These are phyloP conservation scores for Turritis glabra DNA, from an alignment of 345 rosid genomes.

Conservation along the genomic window DNA sequence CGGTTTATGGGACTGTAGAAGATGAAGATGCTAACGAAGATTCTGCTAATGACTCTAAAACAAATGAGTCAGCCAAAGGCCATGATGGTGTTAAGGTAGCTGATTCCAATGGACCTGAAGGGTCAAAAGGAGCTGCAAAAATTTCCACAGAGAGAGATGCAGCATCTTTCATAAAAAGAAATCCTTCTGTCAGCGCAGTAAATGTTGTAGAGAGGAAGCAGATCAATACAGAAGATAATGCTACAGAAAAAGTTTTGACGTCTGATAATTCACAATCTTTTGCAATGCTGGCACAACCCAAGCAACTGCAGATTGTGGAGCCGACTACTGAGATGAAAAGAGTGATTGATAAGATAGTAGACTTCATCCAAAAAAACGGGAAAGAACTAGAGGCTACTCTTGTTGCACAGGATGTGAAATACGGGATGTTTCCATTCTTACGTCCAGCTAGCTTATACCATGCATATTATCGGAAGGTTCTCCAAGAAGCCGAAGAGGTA, in stretches of 20 bases:
- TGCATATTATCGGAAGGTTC: conserved; percentile 66
- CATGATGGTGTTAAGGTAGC: conserved; percentile 34
- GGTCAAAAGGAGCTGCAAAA: conserved; percentile 35
- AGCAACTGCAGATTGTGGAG: conserved; percentile 61
- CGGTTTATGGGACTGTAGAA: conserved; percentile 76
- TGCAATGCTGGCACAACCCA: conserved; percentile 35
- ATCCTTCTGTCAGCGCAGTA: conserved; percentile 47
- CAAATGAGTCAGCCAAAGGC: conserved; percentile 37
- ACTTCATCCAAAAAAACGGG: conserved; percentile 84
- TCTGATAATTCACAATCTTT: conserved; percentile 46
- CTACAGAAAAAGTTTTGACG: conserved; percentile 27
- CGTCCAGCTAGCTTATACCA: conserved; percentile 64
- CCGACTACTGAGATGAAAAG: conserved; percentile 88
- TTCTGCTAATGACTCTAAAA: conserved; percentile 35
- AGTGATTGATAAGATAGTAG: conserved; percentile 86
- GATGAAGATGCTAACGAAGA: conserved; percentile 68
- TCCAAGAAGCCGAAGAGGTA: conserved; percentile 78
- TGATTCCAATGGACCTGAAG: conserved; percentile 45
- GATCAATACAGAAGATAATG: conserved; percentile 46
- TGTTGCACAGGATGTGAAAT: conserved; percentile 73
- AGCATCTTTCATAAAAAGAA: conserved; percentile 50
- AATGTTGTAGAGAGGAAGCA: conserved; percentile 50
- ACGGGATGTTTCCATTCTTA: conserved; percentile 90
- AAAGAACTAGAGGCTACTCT: conserved; percentile 81
- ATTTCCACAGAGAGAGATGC: conserved; percentile 40